Evolutionary conservation across 768 basidiomycete genomes (phyloP).

Genomic region (Podaxis sp.): DNA sequence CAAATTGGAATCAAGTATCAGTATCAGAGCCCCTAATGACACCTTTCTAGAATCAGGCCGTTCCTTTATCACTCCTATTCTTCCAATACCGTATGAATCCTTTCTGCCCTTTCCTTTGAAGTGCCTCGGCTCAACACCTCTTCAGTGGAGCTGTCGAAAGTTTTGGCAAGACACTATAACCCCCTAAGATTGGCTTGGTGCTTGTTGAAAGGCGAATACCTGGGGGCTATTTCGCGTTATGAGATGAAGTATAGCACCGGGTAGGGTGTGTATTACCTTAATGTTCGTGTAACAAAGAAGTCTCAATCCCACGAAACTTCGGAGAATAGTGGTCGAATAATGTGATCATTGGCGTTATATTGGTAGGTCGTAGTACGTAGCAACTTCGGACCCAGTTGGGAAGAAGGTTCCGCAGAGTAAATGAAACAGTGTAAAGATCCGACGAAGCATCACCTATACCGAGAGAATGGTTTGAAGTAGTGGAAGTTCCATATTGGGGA

Average conservation of each 20-base stretch:
- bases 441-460: too few species aligned
- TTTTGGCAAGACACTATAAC: constrained; percentile 49
- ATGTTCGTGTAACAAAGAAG: too few species aligned
- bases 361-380: too few species aligned
- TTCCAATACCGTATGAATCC: constrained; percentile 53
- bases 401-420: too few species aligned
- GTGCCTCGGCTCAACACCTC: neutral
- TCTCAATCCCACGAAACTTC: too few species aligned
- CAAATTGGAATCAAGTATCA: neutral
- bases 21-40: neutral
- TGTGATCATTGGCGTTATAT: too few species aligned
- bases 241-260: constrained; percentile 32
- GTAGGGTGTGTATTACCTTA: neutral
- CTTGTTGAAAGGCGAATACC: constrained; percentile 46
- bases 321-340: too few species aligned
- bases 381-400: too few species aligned
- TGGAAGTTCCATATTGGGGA: neutral
- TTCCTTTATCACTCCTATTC: constrained; percentile 52
- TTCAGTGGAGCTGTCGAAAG: constrained; percentile 45
- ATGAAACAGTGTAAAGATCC: too few species aligned
- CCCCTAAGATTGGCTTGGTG: constrained; percentile 52
- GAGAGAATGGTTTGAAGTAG: too few species aligned
- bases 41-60: constrained; percentile 50
- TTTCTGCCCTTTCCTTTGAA: constrained; percentile 4
- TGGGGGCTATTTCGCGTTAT: constrained; percentile 48